Percentiles rank a stretch among this genome's conserved stretches.
phyloP scores from a whole-genome alignment of 192 early-diverging fungal species.

The Spinellus fusiger region DNA sequence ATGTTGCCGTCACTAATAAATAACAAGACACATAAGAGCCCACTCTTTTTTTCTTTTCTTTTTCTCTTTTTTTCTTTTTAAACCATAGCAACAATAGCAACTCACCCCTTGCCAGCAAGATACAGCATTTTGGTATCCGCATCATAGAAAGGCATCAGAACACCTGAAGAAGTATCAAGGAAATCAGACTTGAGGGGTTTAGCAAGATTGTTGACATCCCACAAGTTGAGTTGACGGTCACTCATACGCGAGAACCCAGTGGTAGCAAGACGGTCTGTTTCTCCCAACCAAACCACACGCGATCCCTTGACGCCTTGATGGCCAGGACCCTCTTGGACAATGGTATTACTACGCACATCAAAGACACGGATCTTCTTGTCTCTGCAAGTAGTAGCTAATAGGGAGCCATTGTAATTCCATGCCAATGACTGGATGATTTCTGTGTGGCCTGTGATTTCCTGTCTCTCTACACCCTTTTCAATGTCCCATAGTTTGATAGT shows the following conservation, averaged over 20 bases:
- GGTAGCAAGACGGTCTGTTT: constrained; percentile 71
- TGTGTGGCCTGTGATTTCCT: constrained; percentile 76
- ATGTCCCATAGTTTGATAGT: constrained; percentile 96
- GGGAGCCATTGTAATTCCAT: constrained; percentile 83
- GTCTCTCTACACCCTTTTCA: constrained; percentile 64
- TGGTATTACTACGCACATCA: constrained; percentile 81
- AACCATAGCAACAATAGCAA: neutral
- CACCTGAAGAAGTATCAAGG: constrained; percentile 90
- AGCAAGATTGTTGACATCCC: constrained; percentile 67
- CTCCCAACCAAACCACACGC: constrained; percentile 86
- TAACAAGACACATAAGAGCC: neutral
- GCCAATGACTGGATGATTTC: constrained; percentile 90
- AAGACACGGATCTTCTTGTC: constrained; percentile 96
- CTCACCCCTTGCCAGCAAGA: constrained; percentile 84
- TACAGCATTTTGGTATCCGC: constrained; percentile 85
- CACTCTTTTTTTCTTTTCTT: too few relatives aligned
- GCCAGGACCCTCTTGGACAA: constrained; percentile 71
- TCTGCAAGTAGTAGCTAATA: constrained; percentile 87
- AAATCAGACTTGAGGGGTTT: constrained; percentile 69
- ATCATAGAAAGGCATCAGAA: constrained; percentile 98
- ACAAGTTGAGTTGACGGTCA: constrained; percentile 92
- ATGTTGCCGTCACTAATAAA: constrained; percentile 90
- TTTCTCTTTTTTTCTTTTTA: neutral
- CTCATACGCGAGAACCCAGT: constrained; percentile 92
- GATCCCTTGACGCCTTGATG: constrained; percentile 98